These are phyloP conservation scores for Paecilomyces sp. DNA, from an alignment of 2,329 filamentous ascomycete genomes.

Conservation along the genomic window DNA sequence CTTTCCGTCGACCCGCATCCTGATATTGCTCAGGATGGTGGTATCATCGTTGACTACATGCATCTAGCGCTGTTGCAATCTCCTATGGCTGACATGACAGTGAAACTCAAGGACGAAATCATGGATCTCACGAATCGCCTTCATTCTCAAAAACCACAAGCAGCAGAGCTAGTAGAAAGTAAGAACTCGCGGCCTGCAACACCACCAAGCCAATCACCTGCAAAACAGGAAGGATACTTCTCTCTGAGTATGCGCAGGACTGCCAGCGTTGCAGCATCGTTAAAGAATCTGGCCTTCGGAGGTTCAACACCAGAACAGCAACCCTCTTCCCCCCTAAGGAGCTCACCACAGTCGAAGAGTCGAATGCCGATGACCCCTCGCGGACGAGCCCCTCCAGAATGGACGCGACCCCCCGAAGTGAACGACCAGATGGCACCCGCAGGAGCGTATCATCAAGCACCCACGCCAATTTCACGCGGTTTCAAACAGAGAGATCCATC, in stretches of 20 bases:
- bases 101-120: constrained; percentile 64
- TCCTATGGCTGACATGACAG: constrained; percentile 62
- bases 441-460: constrained; percentile 67
- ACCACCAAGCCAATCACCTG: constrained; percentile 41
- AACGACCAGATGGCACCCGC: constrained; percentile 60
- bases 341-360: constrained; percentile 20
- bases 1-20: constrained; percentile 91
- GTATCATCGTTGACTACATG: constrained; percentile 78
- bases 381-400: constrained; percentile 49
- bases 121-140: constrained; percentile 26
- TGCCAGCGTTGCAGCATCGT: constrained; percentile 57
- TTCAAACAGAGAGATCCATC: constrained; percentile 58
- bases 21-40: constrained; percentile 80
- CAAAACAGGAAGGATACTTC: constrained; percentile 55
- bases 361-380: constrained; percentile 38
- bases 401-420: constrained; percentile 64
- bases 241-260: constrained; percentile 55
- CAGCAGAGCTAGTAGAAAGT: constrained; percentile 23
- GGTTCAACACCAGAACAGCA: constrained; percentile 25
- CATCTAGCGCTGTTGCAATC: constrained; percentile 73
- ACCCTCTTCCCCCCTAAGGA: constrained; percentile 17
- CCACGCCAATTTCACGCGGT: constrained; percentile 70
- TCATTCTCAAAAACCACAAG: constrained; percentile 31
- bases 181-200: constrained; percentile 35
- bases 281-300: constrained; percentile 56